Evolutionary conservation across 75 land plant species (phyloP), one percentile per base, ranked within the genome.

Genomic region (Gnetum montanum): DNA sequence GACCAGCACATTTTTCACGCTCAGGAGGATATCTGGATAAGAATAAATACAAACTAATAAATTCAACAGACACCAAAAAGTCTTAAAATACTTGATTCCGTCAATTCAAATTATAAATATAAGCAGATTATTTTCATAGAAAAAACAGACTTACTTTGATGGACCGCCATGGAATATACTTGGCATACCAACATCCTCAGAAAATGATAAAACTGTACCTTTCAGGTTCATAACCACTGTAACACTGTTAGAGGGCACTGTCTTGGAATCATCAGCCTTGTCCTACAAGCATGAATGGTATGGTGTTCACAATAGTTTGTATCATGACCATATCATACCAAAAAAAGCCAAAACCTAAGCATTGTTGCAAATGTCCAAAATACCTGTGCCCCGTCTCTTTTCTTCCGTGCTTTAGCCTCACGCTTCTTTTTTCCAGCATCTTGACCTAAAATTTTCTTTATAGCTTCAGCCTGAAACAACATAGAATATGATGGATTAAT

Each of bases 1-100:
- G 90, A 15, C 82, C 97, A 16, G 93, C 97, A 84, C 99, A 95
- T 50, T 76, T 95, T 63, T 95, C 99, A 15, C 99, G 80, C 12
- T 79, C 80, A 13, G 88, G 99, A 20, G 99, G 99, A 68, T 95
- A 91, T 54, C 99, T 95, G n/a, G n/a, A n/a, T n/a, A n/a, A n/a
- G n/a, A n/a, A 70, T 59, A 79, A 24, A 12, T 31, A 34, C 4
- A 43, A 58, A 19, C 29, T 4, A 43, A 6, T 18, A 7, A 10
- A 41, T n/a, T 40, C 41, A n/a, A n/a, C n/a, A n/a, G n/a, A n/a
- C n/a, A n/a, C n/a, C n/a, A n/a, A n/a, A n/a, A n/a, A n/a, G n/a
- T n/a, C n/a, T n/a, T n/a, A n/a, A n/a, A n/a, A n/a, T n/a, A n/a
- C n/a, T n/a, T n/a, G n/a, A n/a, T n/a, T n/a, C n/a, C n/a, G n/a